Evolutionary conservation across 1,139 yeast species (phyloP).

Genomic region (Yamadazyma triangularis): DNA sequence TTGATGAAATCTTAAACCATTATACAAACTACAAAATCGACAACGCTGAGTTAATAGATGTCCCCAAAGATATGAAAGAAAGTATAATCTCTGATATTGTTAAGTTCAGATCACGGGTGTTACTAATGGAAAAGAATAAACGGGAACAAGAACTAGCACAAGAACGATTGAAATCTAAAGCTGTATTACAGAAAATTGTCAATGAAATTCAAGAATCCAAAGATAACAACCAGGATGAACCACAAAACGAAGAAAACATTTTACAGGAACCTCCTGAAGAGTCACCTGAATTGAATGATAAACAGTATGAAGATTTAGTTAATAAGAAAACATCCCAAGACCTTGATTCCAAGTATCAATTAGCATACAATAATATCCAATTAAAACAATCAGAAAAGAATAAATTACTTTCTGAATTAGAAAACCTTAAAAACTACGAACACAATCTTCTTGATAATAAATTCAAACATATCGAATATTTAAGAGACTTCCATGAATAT

Average conservation of each 20-base stretch:
- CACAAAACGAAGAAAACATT: conserved; percentile 19
- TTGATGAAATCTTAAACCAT: conserved; percentile 32
- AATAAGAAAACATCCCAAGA: conserved; percentile 10
- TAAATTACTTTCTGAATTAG: conserved; percentile 15
- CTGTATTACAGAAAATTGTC: conserved; percentile 46
- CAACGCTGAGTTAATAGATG: conserved; percentile 54
- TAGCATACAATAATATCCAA: not conserved
- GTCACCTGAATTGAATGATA: conserved; percentile 24
- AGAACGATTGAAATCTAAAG: conserved; percentile 51
- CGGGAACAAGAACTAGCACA: conserved; percentile 46
- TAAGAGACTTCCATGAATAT: conserved; percentile 13
- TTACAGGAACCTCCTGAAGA: conserved; percentile 24
- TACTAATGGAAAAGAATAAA: conserved; percentile 53
- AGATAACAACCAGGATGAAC: conserved; percentile 6
- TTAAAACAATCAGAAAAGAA: conserved; percentile 17
- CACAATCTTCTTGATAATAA: conserved; percentile 32
- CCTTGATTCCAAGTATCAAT: no score
- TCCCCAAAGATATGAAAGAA: conserved; percentile 58
- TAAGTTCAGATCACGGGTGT: conserved; percentile 57
- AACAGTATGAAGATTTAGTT: conserved; percentile 26
- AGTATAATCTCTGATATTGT: conserved; percentile 55
- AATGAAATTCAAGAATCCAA: conserved; percentile 22
- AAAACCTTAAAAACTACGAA: conserved; percentile 25
- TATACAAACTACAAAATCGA: conserved; percentile 52
- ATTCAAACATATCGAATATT: conserved; percentile 28